phyloP scores from a whole-genome alignment of 805 yeast genomes.

The Candida dajiaensis region DNA sequence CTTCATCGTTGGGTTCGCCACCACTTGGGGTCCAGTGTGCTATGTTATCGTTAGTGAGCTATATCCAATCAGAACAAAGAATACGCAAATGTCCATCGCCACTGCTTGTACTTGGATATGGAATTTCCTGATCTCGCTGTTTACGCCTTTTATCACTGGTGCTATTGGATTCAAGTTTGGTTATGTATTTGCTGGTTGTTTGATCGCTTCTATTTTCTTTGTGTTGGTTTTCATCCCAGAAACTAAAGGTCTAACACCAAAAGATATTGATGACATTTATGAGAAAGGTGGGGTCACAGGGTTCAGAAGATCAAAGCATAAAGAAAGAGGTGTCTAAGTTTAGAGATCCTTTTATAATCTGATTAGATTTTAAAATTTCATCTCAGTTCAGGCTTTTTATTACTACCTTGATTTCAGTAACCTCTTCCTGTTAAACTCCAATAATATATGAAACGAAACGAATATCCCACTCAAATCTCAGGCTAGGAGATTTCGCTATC shows the following conservation, averaged over 20 bases:
- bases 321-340: no score
- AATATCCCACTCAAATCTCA: no score
- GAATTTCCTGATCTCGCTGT: constrained; percentile 58
- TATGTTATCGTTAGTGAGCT: constrained; percentile 63
- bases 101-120: constrained; percentile 62
- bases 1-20: constrained; percentile 61
- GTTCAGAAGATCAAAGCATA: no score
- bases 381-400: no score
- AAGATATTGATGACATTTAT: constrained; percentile 42
- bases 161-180: constrained; percentile 64
- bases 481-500: no score
- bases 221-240: constrained; percentile 51
- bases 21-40: constrained; percentile 72
- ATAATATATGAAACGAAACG: no score
- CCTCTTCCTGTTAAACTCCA: no score
- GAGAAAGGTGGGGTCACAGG: no score
- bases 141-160: constrained; percentile 63
- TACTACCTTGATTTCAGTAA: no score
- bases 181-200: constrained; percentile 48
- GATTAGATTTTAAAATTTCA: no score
- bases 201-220: constrained; percentile 43
- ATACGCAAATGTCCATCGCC: constrained; percentile 55
- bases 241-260: constrained; percentile 56
- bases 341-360: no score
- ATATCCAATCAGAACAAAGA: constrained; percentile 61